phyloP scores from a whole-genome alignment of 1,284 basidiomycete species.

The Peniophora sp. region DNA sequence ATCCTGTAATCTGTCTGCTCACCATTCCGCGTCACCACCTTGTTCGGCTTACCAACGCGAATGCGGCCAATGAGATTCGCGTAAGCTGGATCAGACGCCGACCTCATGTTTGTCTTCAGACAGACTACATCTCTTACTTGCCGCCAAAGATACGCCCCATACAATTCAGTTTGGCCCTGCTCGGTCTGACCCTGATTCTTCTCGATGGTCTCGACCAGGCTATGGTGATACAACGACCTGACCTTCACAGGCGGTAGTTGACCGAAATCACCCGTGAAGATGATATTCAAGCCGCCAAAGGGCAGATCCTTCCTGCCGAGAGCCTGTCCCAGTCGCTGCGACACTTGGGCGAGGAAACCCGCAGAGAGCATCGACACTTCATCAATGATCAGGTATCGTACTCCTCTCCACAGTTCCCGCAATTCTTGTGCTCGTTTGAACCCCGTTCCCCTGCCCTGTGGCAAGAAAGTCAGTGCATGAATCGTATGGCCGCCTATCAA shows the following conservation, averaged over 20 bases:
- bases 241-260: conserved; percentile 7
- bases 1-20: background rate
- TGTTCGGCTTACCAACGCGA: background rate
- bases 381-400: conserved; percentile 2
- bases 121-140: background rate
- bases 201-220: background rate
- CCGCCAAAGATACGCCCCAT: conserved; percentile 4
- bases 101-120: conserved; percentile 1
- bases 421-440: background rate
- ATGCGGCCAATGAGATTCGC: background rate
- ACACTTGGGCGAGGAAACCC: background rate
- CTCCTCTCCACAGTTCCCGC: background rate
- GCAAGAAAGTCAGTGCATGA: conserved; percentile 7
- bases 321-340: background rate
- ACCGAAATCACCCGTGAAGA: conserved; percentile 11
- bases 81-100: background rate
- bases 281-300: conserved; percentile 11
- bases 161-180: background rate
- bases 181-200: background rate
- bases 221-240: background rate
- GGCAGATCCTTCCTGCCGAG: background rate
- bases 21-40: background rate
- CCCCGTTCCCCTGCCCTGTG: background rate
- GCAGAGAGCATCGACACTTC: conserved; percentile 2
- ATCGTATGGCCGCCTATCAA: conserved; percentile 9